Evolutionary conservation across 2,329 filamentous ascomycete genomes (phyloP).

Genomic region (Colletotrichum filicis): DNA sequence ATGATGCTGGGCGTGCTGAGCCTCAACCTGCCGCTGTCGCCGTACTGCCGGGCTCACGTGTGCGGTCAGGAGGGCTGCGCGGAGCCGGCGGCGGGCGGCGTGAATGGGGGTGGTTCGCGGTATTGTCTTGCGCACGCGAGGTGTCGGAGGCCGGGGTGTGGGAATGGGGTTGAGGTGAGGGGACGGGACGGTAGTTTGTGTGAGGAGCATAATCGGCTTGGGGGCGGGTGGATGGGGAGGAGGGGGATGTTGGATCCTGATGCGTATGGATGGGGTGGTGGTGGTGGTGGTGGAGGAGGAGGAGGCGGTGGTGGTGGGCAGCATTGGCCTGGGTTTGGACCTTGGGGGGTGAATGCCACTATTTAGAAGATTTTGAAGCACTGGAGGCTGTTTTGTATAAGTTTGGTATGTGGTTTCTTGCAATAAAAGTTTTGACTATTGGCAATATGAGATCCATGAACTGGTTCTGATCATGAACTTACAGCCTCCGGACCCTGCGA

Average conservation of each 20-base stretch:
- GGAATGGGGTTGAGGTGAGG: slow-evolving; percentile 7
- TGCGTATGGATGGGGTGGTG: slow-evolving; percentile 8
- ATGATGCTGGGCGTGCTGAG: not conserved
- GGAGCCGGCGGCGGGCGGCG: not conserved
- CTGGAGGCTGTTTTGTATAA: slow-evolving; percentile 20
- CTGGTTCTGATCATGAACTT: too few relatives aligned
- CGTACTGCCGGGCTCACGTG: slow-evolving; percentile 30
- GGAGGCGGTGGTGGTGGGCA: not conserved
- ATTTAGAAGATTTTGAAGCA: not conserved
- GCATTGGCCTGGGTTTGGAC: slow-evolving; percentile 13
- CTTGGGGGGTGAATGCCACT: slow-evolving; percentile 27
- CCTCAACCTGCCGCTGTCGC: slow-evolving; percentile 7
- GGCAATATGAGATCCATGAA: too few relatives aligned
- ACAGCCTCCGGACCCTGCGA: too few relatives aligned
- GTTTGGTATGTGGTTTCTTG: slow-evolving; percentile 6
- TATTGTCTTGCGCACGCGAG: slow-evolving; percentile 25
- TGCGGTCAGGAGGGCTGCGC: slow-evolving; percentile 23
- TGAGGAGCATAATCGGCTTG: slow-evolving; percentile 18
- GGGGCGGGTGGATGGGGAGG: not conserved
- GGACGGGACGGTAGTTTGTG: slow-evolving; percentile 22
- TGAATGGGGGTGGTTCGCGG: not conserved
- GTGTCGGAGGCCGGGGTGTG: slow-evolving; percentile 24
- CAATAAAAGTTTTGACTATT: not conserved
- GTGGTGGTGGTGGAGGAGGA: not conserved
- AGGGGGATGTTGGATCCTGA: slow-evolving; percentile 3